Evolutionary conservation across 495 filamentous ascomycete genomes (phyloP), one percentile per base, ranked within the genome.

Genomic region (Hapsidospora chrysogenum): DNA sequence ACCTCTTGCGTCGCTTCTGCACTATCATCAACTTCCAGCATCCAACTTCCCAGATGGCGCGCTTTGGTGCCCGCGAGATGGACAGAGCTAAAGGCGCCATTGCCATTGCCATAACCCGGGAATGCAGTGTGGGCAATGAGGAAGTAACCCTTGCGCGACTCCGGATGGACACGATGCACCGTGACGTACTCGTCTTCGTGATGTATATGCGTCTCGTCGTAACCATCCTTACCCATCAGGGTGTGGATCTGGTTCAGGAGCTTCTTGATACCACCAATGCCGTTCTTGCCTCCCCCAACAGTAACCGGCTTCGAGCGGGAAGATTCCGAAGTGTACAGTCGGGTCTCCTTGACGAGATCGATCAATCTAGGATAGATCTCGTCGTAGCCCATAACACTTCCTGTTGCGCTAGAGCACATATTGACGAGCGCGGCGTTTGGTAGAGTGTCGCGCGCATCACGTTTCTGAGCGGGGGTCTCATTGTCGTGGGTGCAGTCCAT

Each of bases 401-500:
- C 92, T 19, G 77, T 83, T 1, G 85, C 82, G 42, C 80, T 92
- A 17, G 85, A 74, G 54, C 92, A 99, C 85, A 99, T 94, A 35
- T 72, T 74, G 15, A 96, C 86, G 9, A 99, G 65, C 13, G 92
- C 92, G 26, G 86, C 84, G 47, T 89, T 96, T n/a, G 92, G 83
- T 11, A 99, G 63, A 0, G 92, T 96, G 50, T 99, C 92, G 35
- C 83, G 70, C 16, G 83, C 87, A 51, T 94, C 87, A 16, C 92
- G 72, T 56, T 96, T 95, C 56, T 99, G 89, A 1, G 87, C 81
- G 5, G 92, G 92, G 6, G 82, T 73, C 54, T 96, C 89, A 48
- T 99, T 99, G 57, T 99, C 92, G 52, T 99, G 92, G 1, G 92
- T 99, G 52, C 92, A 99, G 48, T 99, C 92, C 84, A 94, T 94